phyloP scores from a whole-genome alignment of 495 filamentous ascomycete species.

The Neurospora tetrasperma region DNA sequence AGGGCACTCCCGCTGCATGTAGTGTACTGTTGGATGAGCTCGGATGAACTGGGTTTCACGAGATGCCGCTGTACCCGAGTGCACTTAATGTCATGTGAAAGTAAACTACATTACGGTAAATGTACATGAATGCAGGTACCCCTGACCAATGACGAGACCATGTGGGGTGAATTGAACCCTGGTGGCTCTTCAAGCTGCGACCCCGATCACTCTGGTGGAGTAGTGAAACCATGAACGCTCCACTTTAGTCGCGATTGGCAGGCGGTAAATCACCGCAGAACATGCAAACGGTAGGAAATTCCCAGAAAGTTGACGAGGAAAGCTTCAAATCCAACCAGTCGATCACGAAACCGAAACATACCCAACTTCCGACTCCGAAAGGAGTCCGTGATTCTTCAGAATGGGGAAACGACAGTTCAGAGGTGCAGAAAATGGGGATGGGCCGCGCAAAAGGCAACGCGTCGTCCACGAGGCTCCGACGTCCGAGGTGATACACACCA shows the following conservation, averaged over 20 bases:
- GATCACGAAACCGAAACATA: not conserved
- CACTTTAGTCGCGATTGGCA: constrained; percentile 11
- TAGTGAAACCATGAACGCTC: constrained; percentile 4
- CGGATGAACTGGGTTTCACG: not conserved
- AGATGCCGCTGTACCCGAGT: not conserved
- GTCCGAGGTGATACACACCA: constrained; percentile 46
- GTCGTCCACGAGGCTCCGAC: constrained; percentile 38
- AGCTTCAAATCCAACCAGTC: not conserved
- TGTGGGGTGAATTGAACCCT: not conserved
- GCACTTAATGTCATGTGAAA: not conserved
- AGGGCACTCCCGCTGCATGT: not conserved
- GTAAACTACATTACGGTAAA: not conserved
- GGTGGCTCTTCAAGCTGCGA: not conserved
- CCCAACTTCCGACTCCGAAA: not conserved
- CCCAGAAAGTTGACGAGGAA: constrained; percentile 4
- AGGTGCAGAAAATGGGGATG: constrained; percentile 20
- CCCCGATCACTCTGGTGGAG: not conserved
- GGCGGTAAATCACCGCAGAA: constrained; percentile 18
- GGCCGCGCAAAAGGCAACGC: constrained; percentile 22
- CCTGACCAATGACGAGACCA: not conserved
- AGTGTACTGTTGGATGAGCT: not conserved
- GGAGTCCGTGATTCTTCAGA: not conserved
- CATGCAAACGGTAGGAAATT: constrained; percentile 8
- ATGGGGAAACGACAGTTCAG: constrained; percentile 34
- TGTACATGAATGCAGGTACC: not conserved